Evolutionary conservation across 352 stramenopile genomes (phyloP).

Genomic region (Globisporangium ultimum): DNA sequence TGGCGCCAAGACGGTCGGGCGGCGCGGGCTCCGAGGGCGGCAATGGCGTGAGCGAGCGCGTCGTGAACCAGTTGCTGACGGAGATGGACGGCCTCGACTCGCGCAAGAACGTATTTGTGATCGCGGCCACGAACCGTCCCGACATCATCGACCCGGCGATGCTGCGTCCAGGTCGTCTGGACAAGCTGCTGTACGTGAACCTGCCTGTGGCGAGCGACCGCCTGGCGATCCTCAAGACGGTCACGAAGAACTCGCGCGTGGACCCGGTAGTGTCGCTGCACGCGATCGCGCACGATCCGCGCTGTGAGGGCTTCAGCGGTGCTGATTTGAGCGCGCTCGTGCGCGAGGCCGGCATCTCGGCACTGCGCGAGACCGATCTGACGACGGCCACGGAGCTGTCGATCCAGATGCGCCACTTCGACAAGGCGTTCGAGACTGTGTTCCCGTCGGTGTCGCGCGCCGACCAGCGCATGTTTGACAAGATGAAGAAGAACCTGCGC

Average conservation of each 20-base stretch:
- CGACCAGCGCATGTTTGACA: slow-evolving; percentile 85
- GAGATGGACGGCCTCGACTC: slow-evolving; percentile 99
- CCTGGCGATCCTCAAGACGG: slow-evolving; percentile 90
- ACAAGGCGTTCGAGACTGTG: slow-evolving; percentile 70
- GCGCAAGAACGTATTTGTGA: slow-evolving; percentile 95
- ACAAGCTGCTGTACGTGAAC: slow-evolving; percentile 98
- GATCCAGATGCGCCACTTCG: slow-evolving; percentile 70
- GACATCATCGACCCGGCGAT: slow-evolving; percentile 99
- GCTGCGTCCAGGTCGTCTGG: slow-evolving; percentile 96
- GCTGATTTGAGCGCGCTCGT: slow-evolving; percentile 97
- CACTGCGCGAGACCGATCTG: slow-evolving; percentile 78
- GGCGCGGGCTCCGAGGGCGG: slow-evolving; percentile 53
- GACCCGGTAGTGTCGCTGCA: slow-evolving; percentile 84
- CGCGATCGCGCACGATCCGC: slow-evolving; percentile 84
- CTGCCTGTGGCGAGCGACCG: slow-evolving; percentile 84
- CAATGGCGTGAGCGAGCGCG: slow-evolving; percentile 92
- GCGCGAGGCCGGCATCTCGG: slow-evolving; percentile 94
- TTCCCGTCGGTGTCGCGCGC: slow-evolving; percentile 83
- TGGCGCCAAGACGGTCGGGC: slow-evolving; percentile 92
- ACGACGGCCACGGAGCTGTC: slow-evolving; percentile 31
- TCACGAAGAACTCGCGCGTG: slow-evolving; percentile 73
- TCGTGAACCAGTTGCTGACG: slow-evolving; percentile 98
- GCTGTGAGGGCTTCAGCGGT: slow-evolving; percentile 95
- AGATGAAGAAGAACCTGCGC: slow-evolving; percentile 87
- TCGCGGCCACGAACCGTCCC: slow-evolving; percentile 93